Evolutionary conservation across 169 alveolate genomes (phyloP), one percentile per base, ranked within the genome.

Genomic region (Besnoitia besnoiti): DNA sequence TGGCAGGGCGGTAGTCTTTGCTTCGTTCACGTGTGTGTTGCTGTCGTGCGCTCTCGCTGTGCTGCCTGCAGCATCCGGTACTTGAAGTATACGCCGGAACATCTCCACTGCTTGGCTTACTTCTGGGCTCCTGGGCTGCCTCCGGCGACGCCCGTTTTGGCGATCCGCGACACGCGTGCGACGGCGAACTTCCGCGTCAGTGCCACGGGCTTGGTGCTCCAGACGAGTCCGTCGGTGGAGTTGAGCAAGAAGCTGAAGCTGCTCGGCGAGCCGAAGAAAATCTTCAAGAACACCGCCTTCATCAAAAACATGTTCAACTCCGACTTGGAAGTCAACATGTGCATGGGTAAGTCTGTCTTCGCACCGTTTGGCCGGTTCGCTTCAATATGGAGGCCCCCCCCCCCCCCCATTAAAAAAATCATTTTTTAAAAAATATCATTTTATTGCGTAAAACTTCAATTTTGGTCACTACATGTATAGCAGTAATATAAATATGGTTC

Each of bases 301-400:
- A 97, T 99, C 76, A 98, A 98, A 96, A 98, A 98, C 90, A 99
- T 99, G 99, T 99, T 99, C 94, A 99, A 97, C 94, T 98, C 99
- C 0, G 98, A 98, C 94, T 94, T 99, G 85, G 99, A 99, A 95
- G 99, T 99, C 37, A 97, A 99, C 50, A 98, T 98, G 97, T 99
- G 98, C 95, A 95, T 97, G 75, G 99, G 95, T 92, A 19, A 85
- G 91, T 77, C 24, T 37, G 7, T 37, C n/a, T n/a, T n/a, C n/a
- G n/a, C n/a, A n/a, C n/a, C n/a, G n/a, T n/a, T n/a, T n/a, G n/a
- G n/a, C n/a, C n/a, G n/a, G n/a, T n/a, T n/a, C n/a, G n/a, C n/a
- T n/a, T n/a, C n/a, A n/a, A n/a, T n/a, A n/a, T n/a, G n/a, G n/a
- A n/a, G n/a, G n/a, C n/a, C n/a, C n/a, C n/a, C n/a, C n/a, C n/a